phyloP scores from a whole-genome alignment of 345 rosid genomes.

The Melastoma malabathricum region DNA sequence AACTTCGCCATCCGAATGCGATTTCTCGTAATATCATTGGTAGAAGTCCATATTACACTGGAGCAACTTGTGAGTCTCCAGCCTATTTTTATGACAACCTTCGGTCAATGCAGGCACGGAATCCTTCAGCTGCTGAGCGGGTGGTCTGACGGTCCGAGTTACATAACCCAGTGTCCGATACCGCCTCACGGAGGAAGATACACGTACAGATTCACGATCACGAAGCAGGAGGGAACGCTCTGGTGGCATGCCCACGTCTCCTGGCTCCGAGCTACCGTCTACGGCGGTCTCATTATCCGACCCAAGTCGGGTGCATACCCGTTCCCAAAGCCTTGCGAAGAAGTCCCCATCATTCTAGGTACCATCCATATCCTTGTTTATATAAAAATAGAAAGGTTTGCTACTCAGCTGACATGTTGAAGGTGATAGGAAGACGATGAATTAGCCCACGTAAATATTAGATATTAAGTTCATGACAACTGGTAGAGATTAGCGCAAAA shows the following conservation, averaged over 20 bases:
- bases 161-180: conserved; percentile 77
- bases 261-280: conserved; percentile 63
- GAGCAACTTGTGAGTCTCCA: too few relatives aligned
- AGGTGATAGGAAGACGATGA: too few relatives aligned
- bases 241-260: conserved; percentile 94
- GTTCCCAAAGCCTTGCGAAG: conserved; percentile 69
- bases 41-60: too few relatives aligned
- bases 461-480: too few relatives aligned
- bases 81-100: too few relatives aligned
- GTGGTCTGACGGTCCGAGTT: conserved; percentile 85
- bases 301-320: conserved; percentile 64
- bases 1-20: too few relatives aligned
- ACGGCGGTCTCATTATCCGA: conserved; percentile 72
- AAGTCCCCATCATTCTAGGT: conserved; percentile 73
- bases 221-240: conserved; percentile 69
- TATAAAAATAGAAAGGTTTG: too few relatives aligned
- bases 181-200: conserved; percentile 52
- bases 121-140: conserved; percentile 42
- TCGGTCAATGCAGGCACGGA: conserved; percentile 50
- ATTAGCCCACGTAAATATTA: too few relatives aligned
- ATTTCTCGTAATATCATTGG: too few relatives aligned
- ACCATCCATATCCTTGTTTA: too few relatives aligned
- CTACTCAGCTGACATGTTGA: too few relatives aligned
- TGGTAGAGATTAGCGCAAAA: too few relatives aligned
- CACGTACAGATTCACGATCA: conserved; percentile 50